Evolutionary conservation across 176 grass and related monocot genomes (phyloP), one percentile per base, ranked within the genome.

Genomic region (Carex scoparia): DNA sequence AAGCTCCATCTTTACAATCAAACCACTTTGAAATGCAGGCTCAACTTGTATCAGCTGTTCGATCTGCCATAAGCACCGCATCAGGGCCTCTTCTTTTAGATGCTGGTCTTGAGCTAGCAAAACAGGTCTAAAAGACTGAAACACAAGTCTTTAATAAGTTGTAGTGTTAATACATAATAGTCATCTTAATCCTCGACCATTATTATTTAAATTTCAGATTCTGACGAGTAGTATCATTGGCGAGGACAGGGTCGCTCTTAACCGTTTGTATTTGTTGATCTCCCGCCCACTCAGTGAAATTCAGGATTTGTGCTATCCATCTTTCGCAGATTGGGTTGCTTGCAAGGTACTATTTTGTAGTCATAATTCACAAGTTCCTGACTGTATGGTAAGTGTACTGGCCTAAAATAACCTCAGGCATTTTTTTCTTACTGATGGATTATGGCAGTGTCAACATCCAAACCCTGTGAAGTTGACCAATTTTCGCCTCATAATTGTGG

Each of bases 241-340:
- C 37, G 95, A 88, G 86, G 95, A 98, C 64, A 90, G 76, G 69
- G 85, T 98, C 46, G 93, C 91, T 84, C 91, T 98, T 76, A 98
- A 88, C 83, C 95, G 95, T 65, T 82, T 98, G 60, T 95, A 93
- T 93, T 61, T 89, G 56, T 85, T 98, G 79, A 98, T 98, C 88
- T 90, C 91, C 59, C 89, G 84, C 15, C 95, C 88, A 18, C 81
- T 98, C 64, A 87, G 79, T 93, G 95, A 98, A 72, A 93, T 98
- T 68, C 88, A 93, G 76, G 95, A 88, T 84, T 86, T 98, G 60
- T 94, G 87, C 84, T 98, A 95, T 87, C 95, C 93, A 84, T 98
- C 95, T 88, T 98, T 98, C 84, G 91, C 95, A 62, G 95, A 98
- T 80, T 98, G 95, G 95, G 89, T 98, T 87, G 95, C 94, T 73